Evolutionary conservation across 805 yeast genomes (phyloP), one percentile per base, ranked within the genome.

Genomic region (Ascoidea rubescens): DNA sequence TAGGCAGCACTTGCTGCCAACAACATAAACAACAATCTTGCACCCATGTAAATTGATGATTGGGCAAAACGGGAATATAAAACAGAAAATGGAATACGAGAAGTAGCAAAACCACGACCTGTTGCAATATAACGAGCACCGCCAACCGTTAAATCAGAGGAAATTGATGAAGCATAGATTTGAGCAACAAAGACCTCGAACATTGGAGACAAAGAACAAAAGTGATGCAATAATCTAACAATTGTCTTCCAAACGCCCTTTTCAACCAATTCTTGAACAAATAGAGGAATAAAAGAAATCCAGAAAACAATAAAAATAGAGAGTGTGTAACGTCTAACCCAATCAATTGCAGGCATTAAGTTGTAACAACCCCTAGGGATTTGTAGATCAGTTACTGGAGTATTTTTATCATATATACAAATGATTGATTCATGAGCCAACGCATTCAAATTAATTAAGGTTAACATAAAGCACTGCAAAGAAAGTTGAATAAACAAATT

Each of bases 61-160:
- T 83, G 86, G 49, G 90, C 90, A 69, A 83, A 85, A 69, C 89
- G 75, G 21, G 89, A 75, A 64, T 83, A 85, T 59, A 85, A 69
- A 43, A 79, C 82, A 16, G 87, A 75, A 69, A 85, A 84, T 58
- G 87, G 84, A 58, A 81, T 80, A 72, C 93, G 78, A 17, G 85
- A 78, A 49, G 90, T 84, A 48, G 91, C 91, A 64, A 85, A 84
- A 59, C 93, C 90, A 73, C 95, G 77, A 65, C 93, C 93, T 16
- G 93, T 85, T 46, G 90, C 80, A 62, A 85, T 83, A 70, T 85
- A 85, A 70, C 87, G 80, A 56, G 95, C 95, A 67, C 93, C 93
- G 67, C 95, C 95, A 57, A 84, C 78, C 50, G 84, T 73, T 67
- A 85, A 73, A 70, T 85, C 90, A 62, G 80, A 80, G 53, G 77